Base-by-base conservation (phyloP, 2,329 filamentous ascomycete species). In the Chaetomium strumarium region DNA sequence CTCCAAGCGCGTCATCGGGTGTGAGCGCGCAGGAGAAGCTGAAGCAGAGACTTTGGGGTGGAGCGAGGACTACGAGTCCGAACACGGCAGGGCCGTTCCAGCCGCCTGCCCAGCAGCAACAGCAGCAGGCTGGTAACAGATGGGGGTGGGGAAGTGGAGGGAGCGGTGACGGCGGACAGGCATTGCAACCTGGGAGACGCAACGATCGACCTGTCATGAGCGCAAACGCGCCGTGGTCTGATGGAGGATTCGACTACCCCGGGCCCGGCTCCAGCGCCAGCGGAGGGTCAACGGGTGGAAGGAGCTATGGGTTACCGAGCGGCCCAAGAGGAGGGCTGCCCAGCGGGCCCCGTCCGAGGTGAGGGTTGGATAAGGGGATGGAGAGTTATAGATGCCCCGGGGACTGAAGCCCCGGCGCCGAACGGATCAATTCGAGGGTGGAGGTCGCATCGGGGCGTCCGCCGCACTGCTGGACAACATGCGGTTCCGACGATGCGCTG, bases 21-120 rank as follows among this genome's bases (percentile, higher is more conserved):
- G 75, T 75, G 33, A 82, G 84, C 17, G 90, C 90, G 46, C 88
- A 95, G 71, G 88, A 95, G 62, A 77, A 88, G 60, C 73, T 96
- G 61, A 88, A 90, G 65, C 88, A 90, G 63, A 75, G 88, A 56
- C 72, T 96, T 42, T 90, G 90, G 77, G 83, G 81, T 30, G 76
- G 75, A 5, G 70, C 79, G 19, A 75, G 78, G 59, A 79, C 79
- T 40, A 73, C 74, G 44, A 85, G 81, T 58, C 80, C 82, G 9
- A 71, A 72, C 20, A 66, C 68, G 16, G 62, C 63, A 19, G 72
- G 72, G 3, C 75, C 77, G 6, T 79, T 77, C 55, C 72, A 75
- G 52, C 74, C 76, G 39, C 71, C 75, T 14, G 63, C 65, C 41
- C 59, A 63, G 49, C 62, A 64, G 40, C 61, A 60, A 41, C 47